A percentile compares a stretch with the other conserved stretches of the same genome.
Conservation (phyloP, 2,329 filamentous ascomycete species). For the Hypoxylon sp. region DNA sequence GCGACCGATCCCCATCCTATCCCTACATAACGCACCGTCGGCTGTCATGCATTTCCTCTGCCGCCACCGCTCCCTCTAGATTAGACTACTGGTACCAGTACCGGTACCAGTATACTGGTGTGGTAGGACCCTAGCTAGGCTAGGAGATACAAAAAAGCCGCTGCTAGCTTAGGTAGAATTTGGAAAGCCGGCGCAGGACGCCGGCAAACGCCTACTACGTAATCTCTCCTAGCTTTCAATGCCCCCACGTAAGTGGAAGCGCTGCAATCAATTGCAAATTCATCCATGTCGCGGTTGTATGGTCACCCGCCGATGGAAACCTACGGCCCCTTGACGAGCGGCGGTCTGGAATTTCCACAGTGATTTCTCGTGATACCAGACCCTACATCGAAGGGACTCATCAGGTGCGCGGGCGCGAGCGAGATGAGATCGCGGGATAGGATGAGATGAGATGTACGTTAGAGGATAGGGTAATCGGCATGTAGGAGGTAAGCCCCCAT, state of each 20-base stretch:
- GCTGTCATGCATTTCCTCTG: conserved; percentile 17
- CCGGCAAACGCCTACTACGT: conserved; percentile 13
- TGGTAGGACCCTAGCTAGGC: conserved; percentile 10
- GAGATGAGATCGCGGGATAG: conserved; percentile 12
- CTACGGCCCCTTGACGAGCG: conserved; percentile 19
- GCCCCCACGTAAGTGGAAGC: conserved; percentile 30
- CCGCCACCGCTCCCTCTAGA: conserved; percentile 3
- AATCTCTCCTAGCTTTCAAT: conserved; percentile 1
- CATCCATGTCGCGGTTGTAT: conserved; percentile 28
- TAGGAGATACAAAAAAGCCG: conserved; percentile 13
- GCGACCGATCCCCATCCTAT: conserved; percentile 20
- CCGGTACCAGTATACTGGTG: conserved; percentile 8
- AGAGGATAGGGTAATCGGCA: conserved; percentile 2
- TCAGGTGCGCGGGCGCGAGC: conserved; percentile 5
- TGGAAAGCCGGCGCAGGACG: conserved; percentile 32
- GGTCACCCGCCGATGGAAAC: conserved; percentile 31
- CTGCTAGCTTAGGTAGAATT: conserved; percentile 27
- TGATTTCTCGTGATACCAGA: conserved; percentile 9
- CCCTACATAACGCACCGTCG: conserved; percentile 21
- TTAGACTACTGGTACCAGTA: conserved; percentile 7
- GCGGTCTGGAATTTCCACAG: conserved; percentile 22
- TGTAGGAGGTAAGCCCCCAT: conserved; percentile 11
- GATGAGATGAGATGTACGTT: conserved; percentile 27
- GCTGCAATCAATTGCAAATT: conserved; percentile 31
- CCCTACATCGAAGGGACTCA: conserved; percentile 6